phyloP scores from a whole-genome alignment of 2,329 filamentous ascomycete species.

The Aspergillus uvarum region DNA sequence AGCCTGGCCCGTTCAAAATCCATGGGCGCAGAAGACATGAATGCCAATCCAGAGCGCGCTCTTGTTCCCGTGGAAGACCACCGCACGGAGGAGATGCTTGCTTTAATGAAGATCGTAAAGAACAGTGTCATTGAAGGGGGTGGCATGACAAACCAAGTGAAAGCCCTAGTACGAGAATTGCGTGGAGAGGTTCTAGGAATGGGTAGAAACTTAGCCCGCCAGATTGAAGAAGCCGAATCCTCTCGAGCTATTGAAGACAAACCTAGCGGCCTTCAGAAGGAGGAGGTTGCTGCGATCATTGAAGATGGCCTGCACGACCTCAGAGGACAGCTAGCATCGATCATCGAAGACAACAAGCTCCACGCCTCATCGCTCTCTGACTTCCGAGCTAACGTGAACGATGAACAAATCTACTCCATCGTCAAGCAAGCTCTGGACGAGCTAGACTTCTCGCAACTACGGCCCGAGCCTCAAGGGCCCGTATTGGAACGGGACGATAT shows the following conservation, averaged over 20 bases:
- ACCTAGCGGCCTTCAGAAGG: conserved; percentile 54
- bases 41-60: conserved; percentile 22
- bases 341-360: conserved; percentile 72
- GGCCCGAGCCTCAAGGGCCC: conserved; percentile 50
- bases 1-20: conserved; percentile 38
- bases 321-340: conserved; percentile 77
- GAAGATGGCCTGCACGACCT: conserved; percentile 78
- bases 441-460: conserved; percentile 58
- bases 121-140: conserved; percentile 87
- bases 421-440: conserved; percentile 72
- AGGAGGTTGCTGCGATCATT: conserved; percentile 74
- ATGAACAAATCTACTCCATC: conserved; percentile 81
- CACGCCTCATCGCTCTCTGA: conserved; percentile 65
- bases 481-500: conserved; percentile 77
- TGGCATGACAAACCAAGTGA: conserved; percentile 87
- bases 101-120: conserved; percentile 81
- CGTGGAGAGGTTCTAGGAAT: conserved; percentile 91
- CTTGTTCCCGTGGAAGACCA: conserved; percentile 51
- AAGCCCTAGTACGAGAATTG: conserved; percentile 83
- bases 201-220: conserved; percentile 84
- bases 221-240: conserved; percentile 63
- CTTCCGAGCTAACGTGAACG: conserved; percentile 67
- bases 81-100: conserved; percentile 72
- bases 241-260: conserved; percentile 50
- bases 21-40: conserved; percentile 26